These are phyloP conservation scores for Zymoseptoria tritici DNA, from an alignment of 2,329 filamentous ascomycete genomes.

Conservation along the genomic window DNA sequence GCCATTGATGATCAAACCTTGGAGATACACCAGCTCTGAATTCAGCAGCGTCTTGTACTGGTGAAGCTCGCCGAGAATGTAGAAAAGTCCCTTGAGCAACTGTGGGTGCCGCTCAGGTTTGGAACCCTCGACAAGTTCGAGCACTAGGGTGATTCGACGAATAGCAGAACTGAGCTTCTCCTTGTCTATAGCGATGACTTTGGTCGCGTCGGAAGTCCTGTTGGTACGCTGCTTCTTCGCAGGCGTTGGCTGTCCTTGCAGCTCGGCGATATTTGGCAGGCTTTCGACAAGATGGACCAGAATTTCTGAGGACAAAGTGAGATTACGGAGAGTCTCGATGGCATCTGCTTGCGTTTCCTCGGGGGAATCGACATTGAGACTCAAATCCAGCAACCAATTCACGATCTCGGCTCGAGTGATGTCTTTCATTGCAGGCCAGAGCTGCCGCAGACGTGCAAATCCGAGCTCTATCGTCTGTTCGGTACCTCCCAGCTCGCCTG, in stretches of 20 bases:
- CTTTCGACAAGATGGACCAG: constrained; percentile 65
- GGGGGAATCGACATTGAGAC: constrained; percentile 25
- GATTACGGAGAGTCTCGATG: constrained; percentile 62
- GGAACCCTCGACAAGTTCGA: constrained; percentile 81
- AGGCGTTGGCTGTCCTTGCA: constrained; percentile 63
- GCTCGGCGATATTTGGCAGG: constrained; percentile 62
- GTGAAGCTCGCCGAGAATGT: constrained; percentile 77
- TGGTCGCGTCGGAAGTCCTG: constrained; percentile 52
- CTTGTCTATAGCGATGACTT: constrained; percentile 54
- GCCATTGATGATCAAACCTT: constrained; percentile 75
- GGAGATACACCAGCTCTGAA: constrained; percentile 82
- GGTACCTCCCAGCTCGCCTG: constrained; percentile 32
- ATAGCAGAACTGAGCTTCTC: constrained; percentile 61
- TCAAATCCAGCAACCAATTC: constrained; percentile 55
- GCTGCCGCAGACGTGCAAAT: constrained; percentile 60
- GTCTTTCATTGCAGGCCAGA: constrained; percentile 67
- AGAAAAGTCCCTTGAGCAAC: constrained; percentile 72
- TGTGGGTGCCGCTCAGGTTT: constrained; percentile 66
- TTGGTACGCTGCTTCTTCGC: constrained; percentile 76
- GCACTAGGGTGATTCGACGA: constrained; percentile 72
- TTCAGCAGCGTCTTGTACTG: constrained; percentile 73
- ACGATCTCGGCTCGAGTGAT: constrained; percentile 54
- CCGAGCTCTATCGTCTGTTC: constrained; percentile 54
- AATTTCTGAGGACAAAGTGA: constrained; percentile 66
- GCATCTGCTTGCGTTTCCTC: constrained; percentile 48